Evolutionary conservation across 2,329 filamentous ascomycete species (phyloP).

Genomic region (Aspergillus jensenii): DNA sequence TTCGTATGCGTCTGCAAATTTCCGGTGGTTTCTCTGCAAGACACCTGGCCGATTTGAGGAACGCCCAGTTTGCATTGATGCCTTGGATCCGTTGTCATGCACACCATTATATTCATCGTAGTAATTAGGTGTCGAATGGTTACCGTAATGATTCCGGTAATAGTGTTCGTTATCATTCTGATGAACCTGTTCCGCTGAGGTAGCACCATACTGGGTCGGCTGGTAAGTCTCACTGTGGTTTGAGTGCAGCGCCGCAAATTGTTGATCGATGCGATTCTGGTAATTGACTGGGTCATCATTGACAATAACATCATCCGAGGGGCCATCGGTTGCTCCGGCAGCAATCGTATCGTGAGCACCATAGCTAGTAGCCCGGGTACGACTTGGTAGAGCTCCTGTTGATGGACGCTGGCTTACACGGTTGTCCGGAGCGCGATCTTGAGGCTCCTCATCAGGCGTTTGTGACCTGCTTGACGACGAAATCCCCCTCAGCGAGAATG

Average conservation of each 20-base stretch:
- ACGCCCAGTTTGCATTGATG: conserved; percentile 44
- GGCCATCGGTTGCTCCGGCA: conserved; percentile 27
- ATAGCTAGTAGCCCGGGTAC: conserved; percentile 33
- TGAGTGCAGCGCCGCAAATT: conserved; percentile 41
- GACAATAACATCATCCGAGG: conserved; percentile 24
- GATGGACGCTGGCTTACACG: conserved; percentile 34
- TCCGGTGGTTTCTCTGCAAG: conserved; percentile 80
- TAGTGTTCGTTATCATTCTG: conserved; percentile 33
- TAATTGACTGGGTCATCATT: conserved; percentile 37
- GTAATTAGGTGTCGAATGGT: conserved; percentile 38
- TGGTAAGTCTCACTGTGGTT: conserved; percentile 31
- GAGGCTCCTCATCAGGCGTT: conserved; percentile 45
- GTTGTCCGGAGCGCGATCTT: conserved; percentile 36
- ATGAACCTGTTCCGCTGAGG: conserved; percentile 33
- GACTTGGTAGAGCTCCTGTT: conserved; percentile 32
- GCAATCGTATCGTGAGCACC: conserved; percentile 32
- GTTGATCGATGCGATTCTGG: conserved; percentile 42
- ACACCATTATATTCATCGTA: conserved; percentile 51
- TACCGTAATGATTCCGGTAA: conserved; percentile 29
- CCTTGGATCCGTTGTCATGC: conserved; percentile 40
- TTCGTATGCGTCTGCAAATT: conserved; percentile 86
- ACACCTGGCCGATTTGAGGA: conserved; percentile 53
- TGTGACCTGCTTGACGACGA: conserved; percentile 56
- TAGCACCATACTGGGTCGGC: conserved; percentile 26
- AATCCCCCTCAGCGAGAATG: conserved; percentile 65